Conservation (phyloP, 2,329 filamentous ascomycete genomes). For the Aspergillus sp. region DNA sequence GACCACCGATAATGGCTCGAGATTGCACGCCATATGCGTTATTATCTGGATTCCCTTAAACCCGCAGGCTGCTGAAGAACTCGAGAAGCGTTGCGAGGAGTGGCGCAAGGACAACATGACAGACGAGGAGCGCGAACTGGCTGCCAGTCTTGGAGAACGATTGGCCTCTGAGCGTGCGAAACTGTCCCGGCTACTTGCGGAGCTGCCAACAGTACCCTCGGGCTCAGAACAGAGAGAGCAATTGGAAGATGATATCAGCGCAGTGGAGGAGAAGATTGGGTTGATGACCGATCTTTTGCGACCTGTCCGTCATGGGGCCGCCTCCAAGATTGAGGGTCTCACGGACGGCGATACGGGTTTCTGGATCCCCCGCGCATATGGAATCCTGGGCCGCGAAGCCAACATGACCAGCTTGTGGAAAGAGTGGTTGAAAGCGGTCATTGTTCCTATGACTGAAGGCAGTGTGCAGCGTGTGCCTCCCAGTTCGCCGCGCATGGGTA, state of each 20-base stretch:
- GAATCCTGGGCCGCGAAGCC: conserved; percentile 77
- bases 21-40: conserved; percentile 83
- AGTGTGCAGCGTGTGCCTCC: conserved; percentile 73
- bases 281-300: conserved; percentile 94
- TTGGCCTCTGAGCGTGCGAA: conserved; percentile 83
- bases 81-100: conserved; percentile 67
- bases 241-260: conserved; percentile 88
- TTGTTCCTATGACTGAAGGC: conserved; percentile 94
- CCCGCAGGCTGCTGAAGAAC: conserved; percentile 69
- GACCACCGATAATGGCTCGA: conserved; percentile 87
- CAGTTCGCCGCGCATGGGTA: conserved; percentile 81
- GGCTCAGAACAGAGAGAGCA: conserved; percentile 74
- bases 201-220: conserved; percentile 71
- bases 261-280: conserved; percentile 92
- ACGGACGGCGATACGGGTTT: conserved; percentile 92
- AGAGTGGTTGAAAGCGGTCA: conserved; percentile 88
- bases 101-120: conserved; percentile 94
- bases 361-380: conserved; percentile 91
- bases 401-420: conserved; percentile 92
- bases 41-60: conserved; percentile 90
- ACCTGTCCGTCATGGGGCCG: conserved; percentile 85
- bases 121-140: conserved; percentile 90
- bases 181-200: conserved; percentile 77
- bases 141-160: conserved; percentile 81
- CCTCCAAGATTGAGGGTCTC: conserved; percentile 92